Percentiles rank a stretch among this genome's conserved stretches.
Conservation (phyloP, 306 rosid genomes). For the Cucurbita ficifolia region DNA sequence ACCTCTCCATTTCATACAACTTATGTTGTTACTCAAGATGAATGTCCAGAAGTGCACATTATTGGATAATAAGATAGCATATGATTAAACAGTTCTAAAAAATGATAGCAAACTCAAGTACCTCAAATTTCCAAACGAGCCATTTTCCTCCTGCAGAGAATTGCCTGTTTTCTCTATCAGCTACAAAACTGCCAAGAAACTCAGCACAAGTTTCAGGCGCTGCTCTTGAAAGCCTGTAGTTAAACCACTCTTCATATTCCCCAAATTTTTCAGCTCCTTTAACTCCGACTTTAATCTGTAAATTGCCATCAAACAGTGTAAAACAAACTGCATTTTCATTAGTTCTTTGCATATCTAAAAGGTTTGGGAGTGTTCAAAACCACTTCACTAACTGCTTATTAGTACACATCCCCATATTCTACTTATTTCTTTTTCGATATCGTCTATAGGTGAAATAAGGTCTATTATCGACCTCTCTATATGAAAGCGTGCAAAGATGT, state of each 20-base stretch:
- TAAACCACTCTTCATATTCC: slow-evolving; percentile 87
- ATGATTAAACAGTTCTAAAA: not conserved
- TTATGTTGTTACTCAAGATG: not conserved
- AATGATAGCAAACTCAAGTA: slow-evolving; percentile 12
- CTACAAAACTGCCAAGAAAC: slow-evolving; percentile 82
- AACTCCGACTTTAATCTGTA: slow-evolving; percentile 66
- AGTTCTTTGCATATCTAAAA: not conserved
- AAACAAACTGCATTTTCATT: not conserved
- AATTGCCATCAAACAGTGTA: not conserved
- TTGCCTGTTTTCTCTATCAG: slow-evolving; percentile 44
- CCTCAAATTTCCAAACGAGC: slow-evolving; percentile 99
- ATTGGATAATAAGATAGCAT: not conserved
- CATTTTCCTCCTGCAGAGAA: slow-evolving; percentile 84
- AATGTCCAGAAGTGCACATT: not conserved
- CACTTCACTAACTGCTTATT: too few relatives aligned
- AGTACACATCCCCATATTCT: too few relatives aligned
- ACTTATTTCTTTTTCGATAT: too few relatives aligned
- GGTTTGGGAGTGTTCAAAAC: not conserved
- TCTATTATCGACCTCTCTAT: too few relatives aligned
- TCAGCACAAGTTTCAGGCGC: slow-evolving; percentile 97
- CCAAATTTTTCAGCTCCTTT: slow-evolving; percentile 71
- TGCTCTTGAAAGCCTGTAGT: slow-evolving; percentile 88
- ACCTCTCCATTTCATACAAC: not conserved
- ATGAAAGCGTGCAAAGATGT: too few relatives aligned
- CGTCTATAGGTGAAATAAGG: too few relatives aligned